A percentile compares a stretch with the other conserved stretches of the same genome.
phyloP scores from a whole-genome alignment of 768 basidiomycete genomes.

The Suillus subaureus region DNA sequence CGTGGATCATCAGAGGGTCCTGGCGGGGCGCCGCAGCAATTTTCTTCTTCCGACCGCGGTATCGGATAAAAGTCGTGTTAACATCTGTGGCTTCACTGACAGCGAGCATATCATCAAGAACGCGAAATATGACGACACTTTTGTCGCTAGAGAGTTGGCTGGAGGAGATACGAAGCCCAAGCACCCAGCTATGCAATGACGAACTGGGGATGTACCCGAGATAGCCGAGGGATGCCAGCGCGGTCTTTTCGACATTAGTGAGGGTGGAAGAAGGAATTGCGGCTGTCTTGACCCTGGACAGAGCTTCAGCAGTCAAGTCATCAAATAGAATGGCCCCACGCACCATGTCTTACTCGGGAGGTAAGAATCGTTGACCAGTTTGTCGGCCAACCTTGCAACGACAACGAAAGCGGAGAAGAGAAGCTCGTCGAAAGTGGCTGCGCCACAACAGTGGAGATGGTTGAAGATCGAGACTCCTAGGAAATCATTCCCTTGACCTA shows the following conservation, averaged over 20 bases:
- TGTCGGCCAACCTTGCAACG: conserved; percentile 40
- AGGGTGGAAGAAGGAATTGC: conserved; percentile 25
- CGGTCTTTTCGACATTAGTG: conserved; percentile 26
- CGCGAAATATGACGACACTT: background rate
- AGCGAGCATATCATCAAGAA: conserved; percentile 6
- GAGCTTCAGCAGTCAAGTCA: background rate
- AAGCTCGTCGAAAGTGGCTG: conserved; percentile 32
- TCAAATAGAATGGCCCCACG: conserved; percentile 1
- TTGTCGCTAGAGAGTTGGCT: background rate
- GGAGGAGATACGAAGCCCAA: background rate
- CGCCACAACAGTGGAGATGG: conserved; percentile 31
- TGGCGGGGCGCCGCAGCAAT: background rate
- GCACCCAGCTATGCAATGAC: conserved; percentile 18
- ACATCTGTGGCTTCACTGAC: too few species aligned
- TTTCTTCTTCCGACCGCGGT: background rate
- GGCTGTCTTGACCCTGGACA: conserved; percentile 23
- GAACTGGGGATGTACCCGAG: conserved; percentile 15
- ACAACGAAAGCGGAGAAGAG: conserved; percentile 36
- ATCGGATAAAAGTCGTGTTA: background rate
- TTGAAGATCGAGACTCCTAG: conserved; percentile 31
- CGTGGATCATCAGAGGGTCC: conserved; percentile 12
- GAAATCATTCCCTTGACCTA: conserved; percentile 24
- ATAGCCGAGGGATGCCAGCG: conserved; percentile 15
- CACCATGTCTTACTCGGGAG: conserved; percentile 36
- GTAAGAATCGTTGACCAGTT: conserved; percentile 33